These are phyloP conservation scores for Lotmaria passim DNA, from an alignment of 208 protist genomes.

Conservation along the genomic window DNA sequence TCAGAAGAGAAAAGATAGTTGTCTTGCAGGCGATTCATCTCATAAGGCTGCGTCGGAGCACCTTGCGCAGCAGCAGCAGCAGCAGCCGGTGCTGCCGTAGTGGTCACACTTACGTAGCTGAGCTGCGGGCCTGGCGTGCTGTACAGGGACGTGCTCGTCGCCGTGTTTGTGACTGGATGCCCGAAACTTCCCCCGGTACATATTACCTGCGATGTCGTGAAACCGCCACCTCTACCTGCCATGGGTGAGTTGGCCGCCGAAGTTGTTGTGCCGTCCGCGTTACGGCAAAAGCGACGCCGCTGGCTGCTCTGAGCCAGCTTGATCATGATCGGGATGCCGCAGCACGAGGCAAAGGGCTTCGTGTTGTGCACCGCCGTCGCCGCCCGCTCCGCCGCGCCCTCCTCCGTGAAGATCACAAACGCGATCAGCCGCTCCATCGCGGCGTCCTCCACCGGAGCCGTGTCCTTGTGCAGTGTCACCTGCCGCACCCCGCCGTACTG, in stretches of 20 bases:
- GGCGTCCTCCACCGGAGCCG: constrained; percentile 39
- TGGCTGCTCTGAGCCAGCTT: constrained; percentile 61
- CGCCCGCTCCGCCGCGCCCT: constrained; percentile 64
- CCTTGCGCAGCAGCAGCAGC: no score
- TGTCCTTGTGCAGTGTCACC: constrained; percentile 80
- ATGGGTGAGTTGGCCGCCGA: constrained; percentile 5
- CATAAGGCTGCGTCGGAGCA: neutral
- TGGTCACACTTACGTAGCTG: neutral
- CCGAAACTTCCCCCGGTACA: no score
- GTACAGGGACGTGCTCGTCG: neutral
- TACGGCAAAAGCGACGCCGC: constrained; percentile 22
- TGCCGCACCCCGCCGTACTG: constrained; percentile 50
- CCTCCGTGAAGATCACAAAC: constrained; percentile 70
- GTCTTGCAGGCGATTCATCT: neutral
- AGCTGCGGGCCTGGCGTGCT: neutral
- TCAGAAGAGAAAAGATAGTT: neutral
- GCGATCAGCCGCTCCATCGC: constrained; percentile 72
- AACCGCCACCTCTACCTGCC: neutral
- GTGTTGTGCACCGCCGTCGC: constrained; percentile 63
- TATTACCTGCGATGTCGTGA: neutral
- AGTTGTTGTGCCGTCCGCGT: constrained; percentile 5
- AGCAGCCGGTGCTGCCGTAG: neutral
- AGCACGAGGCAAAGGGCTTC: constrained; percentile 47
- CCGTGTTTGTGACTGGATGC: neutral
- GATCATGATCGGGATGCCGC: constrained; percentile 65